Conservation (phyloP, 495 filamentous ascomycete genomes). For the Sordaria brevicollis region DNA sequence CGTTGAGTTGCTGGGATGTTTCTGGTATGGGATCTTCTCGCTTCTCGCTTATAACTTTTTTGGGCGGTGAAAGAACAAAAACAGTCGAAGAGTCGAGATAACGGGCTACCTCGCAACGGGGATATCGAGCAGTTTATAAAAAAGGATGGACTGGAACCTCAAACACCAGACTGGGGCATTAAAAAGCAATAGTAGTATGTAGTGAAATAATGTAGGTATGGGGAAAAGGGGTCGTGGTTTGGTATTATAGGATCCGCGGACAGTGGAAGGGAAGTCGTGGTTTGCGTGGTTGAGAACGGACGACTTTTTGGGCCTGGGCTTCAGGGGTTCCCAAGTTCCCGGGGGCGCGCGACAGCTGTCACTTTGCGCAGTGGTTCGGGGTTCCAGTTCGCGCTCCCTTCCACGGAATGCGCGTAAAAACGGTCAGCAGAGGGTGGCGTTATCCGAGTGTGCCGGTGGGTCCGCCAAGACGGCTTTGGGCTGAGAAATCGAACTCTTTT, state of each 20-base stretch:
- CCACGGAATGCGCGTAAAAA: background rate
- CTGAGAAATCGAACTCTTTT: background rate
- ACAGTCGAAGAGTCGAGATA: background rate
- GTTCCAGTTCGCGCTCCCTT: too few species aligned
- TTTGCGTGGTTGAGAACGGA: background rate
- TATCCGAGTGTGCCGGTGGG: background rate
- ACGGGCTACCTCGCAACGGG: background rate
- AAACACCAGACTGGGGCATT: background rate
- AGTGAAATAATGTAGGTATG: background rate
- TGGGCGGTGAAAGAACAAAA: background rate
- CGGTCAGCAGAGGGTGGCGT: background rate
- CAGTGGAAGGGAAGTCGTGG: background rate
- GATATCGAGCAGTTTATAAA: background rate
- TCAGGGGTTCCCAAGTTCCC: background rate
- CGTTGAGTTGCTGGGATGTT: background rate
- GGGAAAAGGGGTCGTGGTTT: background rate
- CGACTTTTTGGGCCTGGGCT: background rate
- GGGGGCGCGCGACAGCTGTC: background rate
- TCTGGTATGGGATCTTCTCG: background rate
- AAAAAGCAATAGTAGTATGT: background rate
- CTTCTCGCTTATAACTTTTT: background rate
- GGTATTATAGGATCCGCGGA: background rate
- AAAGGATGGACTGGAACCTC: background rate
- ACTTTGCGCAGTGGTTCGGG: background rate
- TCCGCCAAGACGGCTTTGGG: background rate